These are phyloP conservation scores for Fusarium paranaense DNA, from an alignment of 2,329 filamentous ascomycete species.

Conservation along the genomic window DNA sequence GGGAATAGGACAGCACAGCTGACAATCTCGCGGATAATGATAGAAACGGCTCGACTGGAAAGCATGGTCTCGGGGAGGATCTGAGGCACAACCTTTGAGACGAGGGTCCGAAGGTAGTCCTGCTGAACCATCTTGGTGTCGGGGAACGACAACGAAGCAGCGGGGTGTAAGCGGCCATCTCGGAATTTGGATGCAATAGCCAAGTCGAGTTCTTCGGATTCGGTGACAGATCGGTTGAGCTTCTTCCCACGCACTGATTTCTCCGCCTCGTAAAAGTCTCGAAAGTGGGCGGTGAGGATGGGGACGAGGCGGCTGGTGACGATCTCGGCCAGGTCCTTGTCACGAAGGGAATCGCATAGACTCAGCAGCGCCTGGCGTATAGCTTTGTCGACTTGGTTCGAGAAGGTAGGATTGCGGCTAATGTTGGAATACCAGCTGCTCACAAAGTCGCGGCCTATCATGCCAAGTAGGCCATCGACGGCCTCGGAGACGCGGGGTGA, in stretches of 20 bases:
- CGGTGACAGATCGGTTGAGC: slow-evolving; percentile 88
- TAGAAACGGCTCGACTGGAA: slow-evolving; percentile 82
- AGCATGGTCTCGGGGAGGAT: slow-evolving; percentile 80
- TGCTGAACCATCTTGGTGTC: slow-evolving; percentile 89
- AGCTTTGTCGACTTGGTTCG: slow-evolving; percentile 86
- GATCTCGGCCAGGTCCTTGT: slow-evolving; percentile 86
- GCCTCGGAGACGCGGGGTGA: slow-evolving; percentile 83
- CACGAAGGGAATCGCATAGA: slow-evolving; percentile 77
- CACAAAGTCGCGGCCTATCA: slow-evolving; percentile 86
- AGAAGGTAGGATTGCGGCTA: slow-evolving; percentile 82
- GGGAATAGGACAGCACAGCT: slow-evolving; percentile 90
- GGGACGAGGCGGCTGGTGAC: slow-evolving; percentile 86
- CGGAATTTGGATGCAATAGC: slow-evolving; percentile 96
- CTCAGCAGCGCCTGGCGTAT: slow-evolving; percentile 79
- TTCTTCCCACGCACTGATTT: slow-evolving; percentile 86
- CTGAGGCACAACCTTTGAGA: slow-evolving; percentile 77
- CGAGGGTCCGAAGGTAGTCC: slow-evolving; percentile 84
- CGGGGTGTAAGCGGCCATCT: slow-evolving; percentile 88
- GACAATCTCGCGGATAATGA: slow-evolving; percentile 89
- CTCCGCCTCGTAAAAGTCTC: slow-evolving; percentile 92
- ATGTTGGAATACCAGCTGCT: slow-evolving; percentile 90
- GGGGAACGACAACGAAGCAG: slow-evolving; percentile 83
- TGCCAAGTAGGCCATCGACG: slow-evolving; percentile 80
- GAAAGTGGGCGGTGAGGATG: slow-evolving; percentile 87
- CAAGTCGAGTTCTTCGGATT: slow-evolving; percentile 94